Evolutionary conservation across 495 filamentous ascomycete species (phyloP).

Genomic region (Aspergillus hancockii): DNA sequence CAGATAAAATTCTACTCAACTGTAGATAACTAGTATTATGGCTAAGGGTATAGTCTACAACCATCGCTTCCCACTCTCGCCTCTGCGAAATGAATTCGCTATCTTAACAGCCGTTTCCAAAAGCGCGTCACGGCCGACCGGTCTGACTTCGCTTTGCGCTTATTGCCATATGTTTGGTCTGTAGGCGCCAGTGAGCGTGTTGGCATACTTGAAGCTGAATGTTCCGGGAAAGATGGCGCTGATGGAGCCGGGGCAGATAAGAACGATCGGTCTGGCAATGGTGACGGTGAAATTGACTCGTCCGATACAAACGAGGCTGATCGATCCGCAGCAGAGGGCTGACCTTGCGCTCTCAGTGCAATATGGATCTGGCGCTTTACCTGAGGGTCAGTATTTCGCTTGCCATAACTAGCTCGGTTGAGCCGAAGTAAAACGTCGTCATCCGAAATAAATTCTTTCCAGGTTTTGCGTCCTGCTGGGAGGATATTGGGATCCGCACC

Average conservation of each 20-base stretch:
- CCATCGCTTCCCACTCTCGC: constrained; percentile 13
- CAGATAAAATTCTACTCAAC: neutral
- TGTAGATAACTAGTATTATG: neutral
- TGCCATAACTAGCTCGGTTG: constrained; percentile 20
- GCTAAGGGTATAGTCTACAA: neutral
- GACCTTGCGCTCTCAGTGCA: constrained; percentile 16
- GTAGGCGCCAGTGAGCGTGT: constrained; percentile 21
- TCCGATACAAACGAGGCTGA: constrained; percentile 16
- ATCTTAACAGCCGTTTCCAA: constrained; percentile 24
- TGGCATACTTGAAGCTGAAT: constrained; percentile 17
- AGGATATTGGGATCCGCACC: constrained; percentile 32
- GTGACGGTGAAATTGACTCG: constrained; percentile 19
- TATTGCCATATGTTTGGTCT: constrained; percentile 24
- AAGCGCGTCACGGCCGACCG: constrained; percentile 13
- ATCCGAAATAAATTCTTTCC: constrained; percentile 23
- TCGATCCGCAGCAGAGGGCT: constrained; percentile 13
- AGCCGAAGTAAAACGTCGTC: constrained; percentile 22
- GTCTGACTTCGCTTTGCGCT: constrained; percentile 23
- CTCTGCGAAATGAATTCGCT: constrained; percentile 10
- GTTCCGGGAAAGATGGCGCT: constrained; percentile 16
- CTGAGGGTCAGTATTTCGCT: constrained; percentile 20
- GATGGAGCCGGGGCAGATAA: constrained; percentile 19
- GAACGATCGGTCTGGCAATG: constrained; percentile 19
- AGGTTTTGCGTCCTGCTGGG: constrained; percentile 23
- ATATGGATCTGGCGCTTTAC: constrained; percentile 20